Base-by-base conservation (phyloP, 1,139 yeast species). In the Torulaspora globosa region DNA sequence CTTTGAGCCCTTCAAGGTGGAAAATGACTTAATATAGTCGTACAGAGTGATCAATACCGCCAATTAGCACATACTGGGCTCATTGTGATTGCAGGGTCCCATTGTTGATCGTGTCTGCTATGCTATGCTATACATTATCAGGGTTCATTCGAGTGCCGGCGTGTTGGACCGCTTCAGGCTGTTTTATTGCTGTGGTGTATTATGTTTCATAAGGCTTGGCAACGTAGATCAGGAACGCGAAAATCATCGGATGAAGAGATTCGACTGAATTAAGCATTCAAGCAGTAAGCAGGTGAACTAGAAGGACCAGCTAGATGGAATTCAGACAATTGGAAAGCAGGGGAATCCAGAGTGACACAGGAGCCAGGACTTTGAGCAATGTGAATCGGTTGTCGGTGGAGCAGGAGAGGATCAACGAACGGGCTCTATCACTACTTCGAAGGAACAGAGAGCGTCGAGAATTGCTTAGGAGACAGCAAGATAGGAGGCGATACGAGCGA, bases 381-480 rank as follows among this genome's bases (percentile, higher is more conserved):
- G 49, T 48, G 14, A 54, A 48, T 30, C 34, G 56, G 36, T 43
- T 55, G 11, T 46, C 47, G 10, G 41, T 41, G 5, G 56, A 55
- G 18, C 58, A 58, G 34, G 56, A 60, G 26, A 49, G 53, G 9
- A 60, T 63, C 15, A 61, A 63, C 38, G 59, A 54, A 37, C 49
- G 66, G 36, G 68, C 67, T 3, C 39, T 55, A 15, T 50, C 52
- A 12, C 47, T 63, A 21, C 42, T 63, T 29, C 62, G 62, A 43
- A 55, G 65, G 36, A 63, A 63, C 16, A 52, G 65, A 38, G 60
- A 58, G 42, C 56, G 65, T 11, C 52, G 65, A 33, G 51, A 48
- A 24, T 33, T 60, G 29, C 42, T 60, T 8, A 52, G 54, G 16
- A 40, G 55, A 27, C 50, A 50, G 34, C 53, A 52, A 12, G 59